These are phyloP conservation scores for Pseudogymnoascus sp. DNA, from an alignment of 2,329 filamentous ascomycete genomes.

Conservation along the genomic window DNA sequence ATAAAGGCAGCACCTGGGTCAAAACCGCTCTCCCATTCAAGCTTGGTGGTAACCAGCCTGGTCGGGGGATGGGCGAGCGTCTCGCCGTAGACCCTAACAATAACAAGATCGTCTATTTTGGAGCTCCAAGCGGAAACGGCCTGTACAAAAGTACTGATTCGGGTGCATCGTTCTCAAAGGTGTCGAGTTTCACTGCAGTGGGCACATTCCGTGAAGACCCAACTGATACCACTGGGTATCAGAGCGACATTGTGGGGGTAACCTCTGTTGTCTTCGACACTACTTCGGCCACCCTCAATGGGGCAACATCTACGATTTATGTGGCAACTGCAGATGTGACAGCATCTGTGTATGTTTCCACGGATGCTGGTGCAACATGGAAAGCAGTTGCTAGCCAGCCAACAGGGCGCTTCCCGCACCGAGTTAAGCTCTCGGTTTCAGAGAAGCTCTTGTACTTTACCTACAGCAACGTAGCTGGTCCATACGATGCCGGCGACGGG, in stretches of 20 bases:
- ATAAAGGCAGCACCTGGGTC: conserved; percentile 45
- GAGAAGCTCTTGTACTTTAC: conserved; percentile 48
- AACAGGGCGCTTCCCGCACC: conserved; percentile 44
- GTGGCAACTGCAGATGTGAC: conserved; percentile 48
- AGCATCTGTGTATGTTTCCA: conserved; percentile 45
- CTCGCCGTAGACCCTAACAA: conserved; percentile 50
- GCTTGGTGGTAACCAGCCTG: conserved; percentile 54
- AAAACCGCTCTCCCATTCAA: conserved; percentile 46
- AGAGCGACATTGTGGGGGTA: conserved; percentile 39
- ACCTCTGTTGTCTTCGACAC: conserved; percentile 48
- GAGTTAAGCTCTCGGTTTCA: conserved; percentile 39
- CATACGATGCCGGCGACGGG: conserved; percentile 47
- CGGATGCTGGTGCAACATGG: conserved; percentile 46
- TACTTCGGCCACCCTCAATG: conserved; percentile 36
- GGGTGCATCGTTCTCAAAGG: conserved; percentile 45
- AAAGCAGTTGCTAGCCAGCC: conserved; percentile 42
- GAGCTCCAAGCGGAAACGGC: conserved; percentile 49
- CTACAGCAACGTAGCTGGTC: conserved; percentile 46
- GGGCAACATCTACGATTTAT: conserved; percentile 47
- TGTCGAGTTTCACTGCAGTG: conserved; percentile 41
- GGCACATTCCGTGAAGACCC: conserved; percentile 42
- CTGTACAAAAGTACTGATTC: conserved; percentile 50
- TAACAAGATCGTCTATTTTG: conserved; percentile 48
- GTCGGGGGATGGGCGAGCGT: conserved; percentile 49
- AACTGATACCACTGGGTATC: conserved; percentile 36